Evolutionary conservation across 495 filamentous ascomycete genomes (phyloP), one percentile per base, ranked within the genome.

Genomic region (Pseudomonodictys pantanalensis): DNA sequence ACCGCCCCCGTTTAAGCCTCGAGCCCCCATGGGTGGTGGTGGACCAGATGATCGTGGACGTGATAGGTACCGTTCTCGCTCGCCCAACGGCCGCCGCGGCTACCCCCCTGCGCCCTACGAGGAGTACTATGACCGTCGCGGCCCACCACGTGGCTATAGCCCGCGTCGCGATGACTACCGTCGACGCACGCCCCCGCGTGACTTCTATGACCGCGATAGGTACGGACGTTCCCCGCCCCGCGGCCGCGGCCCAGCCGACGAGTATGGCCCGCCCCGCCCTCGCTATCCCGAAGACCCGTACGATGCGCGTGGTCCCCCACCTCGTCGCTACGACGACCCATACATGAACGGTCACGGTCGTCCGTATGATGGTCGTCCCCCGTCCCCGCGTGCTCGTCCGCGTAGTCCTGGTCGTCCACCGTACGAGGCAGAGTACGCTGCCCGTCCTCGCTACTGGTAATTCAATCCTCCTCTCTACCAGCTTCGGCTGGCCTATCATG

Each of bases 91-190:
- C 52, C 82, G 83, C 47, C 73, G 77, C 51, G 75, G 74, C 47
- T 86, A 87, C 63, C 73, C 72, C 15, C 78, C 83, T 48, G 82
- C 86, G 17, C 74, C 80, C 26, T 71, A 71, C 51, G 64, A 75
- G 33, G 60, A 75, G 58, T 68, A 71, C 60, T 88, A 93, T 66
- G 82, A 91, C 65, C 83, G 88, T 56, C 87, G 91, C 70, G 84
- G 83, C 25, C 85, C 87, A 18, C 87, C 88, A 44, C 86, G 89
- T 61, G 87, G 83, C 64, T 95, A 92, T 70, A 91, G 87, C 71
- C 89, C 89, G 30, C 76, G 83, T 54, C 83, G 86, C 57, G 86
- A 87, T 54, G 89, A 87, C 58, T 96, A 95, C 73, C 91, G 92
- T 71, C 90, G 93, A 68, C 82, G 91, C 53, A 81, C 83, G 10